A percentile compares a stretch with the other conserved stretches of the same genome.
Evolutionary conservation across 148 eudicot genomes (phyloP).

Genomic region (Rhododendron vialii): DNA sequence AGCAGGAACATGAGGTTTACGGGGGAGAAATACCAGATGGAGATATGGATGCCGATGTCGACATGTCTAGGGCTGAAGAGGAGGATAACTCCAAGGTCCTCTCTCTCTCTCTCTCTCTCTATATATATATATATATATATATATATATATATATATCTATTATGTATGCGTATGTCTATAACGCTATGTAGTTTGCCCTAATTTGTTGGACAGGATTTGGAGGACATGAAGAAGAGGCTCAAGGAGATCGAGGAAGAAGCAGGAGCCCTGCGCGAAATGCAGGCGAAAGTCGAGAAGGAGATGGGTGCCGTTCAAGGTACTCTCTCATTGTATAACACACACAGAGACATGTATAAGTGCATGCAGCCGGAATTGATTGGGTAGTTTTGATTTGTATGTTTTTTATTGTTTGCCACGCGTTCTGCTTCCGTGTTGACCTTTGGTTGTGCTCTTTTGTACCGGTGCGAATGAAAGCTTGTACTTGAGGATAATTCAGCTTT

Average conservation of each 20-base stretch:
- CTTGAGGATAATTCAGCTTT: neutral
- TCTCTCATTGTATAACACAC: neutral
- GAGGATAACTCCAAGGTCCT: constrained; percentile 25
- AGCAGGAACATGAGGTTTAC: constrained; percentile 36
- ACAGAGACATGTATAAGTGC: neutral
- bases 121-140: too few species aligned
- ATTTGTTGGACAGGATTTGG: constrained; percentile 21
- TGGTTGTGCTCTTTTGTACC: constrained; percentile 1
- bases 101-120: neutral
- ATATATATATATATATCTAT: neutral
- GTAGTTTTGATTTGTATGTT: neutral
- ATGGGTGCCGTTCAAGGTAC: constrained; percentile 33
- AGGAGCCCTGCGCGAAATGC: constrained; percentile 36
- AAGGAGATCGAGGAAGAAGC: constrained; percentile 40
- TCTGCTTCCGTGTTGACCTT: neutral
- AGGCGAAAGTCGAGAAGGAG: constrained; percentile 38
- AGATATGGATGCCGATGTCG: constrained; percentile 38
- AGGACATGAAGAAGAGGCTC: constrained; percentile 38
- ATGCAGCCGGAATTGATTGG: neutral
- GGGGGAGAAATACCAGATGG: constrained; percentile 38
- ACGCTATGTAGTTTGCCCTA: neutral
- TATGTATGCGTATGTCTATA: neutral
- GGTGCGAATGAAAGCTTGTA: neutral
- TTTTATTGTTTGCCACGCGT: neutral
- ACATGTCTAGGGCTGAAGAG: constrained; percentile 28